Evolutionary conservation across 1,139 yeast species (phyloP), one percentile per base, ranked within the genome.

Genomic region (Diutina ranongensis): DNA sequence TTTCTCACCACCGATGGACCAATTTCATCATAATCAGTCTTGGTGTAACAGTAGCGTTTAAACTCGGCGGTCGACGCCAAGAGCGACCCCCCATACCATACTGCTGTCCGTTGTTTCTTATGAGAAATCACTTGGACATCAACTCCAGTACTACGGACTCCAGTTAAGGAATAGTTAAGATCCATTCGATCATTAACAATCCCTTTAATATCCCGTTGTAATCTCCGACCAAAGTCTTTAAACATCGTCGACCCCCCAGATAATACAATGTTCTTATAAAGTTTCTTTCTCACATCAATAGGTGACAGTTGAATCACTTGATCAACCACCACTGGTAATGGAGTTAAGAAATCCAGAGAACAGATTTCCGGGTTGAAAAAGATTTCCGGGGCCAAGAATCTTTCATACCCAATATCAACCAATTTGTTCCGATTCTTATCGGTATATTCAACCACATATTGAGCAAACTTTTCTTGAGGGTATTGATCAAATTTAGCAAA

Each of bases 221-320:
- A 73, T 66, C 99, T 80, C 68, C 97, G 83, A 47, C 97, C 97
- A 59, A 92, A 94, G 64, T 92, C 97, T 61, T 88, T 88, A 64
- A 94, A 94, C 98, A 92, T 92, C 22, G 99, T 92, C 1, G 97
- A 88, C 45, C 99, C 99, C 55, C 98, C 96, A 21, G 94, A 83
- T 49, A 87, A 73, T 25, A 94, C 99, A 59, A 94, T 92, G 65
- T 94, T 94, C 64, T 83, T 86, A 70, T 92, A 92, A 50, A 94
- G 76, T 49, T 95, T 95, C 64, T 92, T 89, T 67, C 99, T 85
- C 44, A 94, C 98, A 70, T 94, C 99, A 55, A 94, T 88, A 49
- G 99, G 99, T 36, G 95, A 82, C 15, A 92, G 75, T 67, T 92
- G 97, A 52, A 94, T 89, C 18, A 92, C 97, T 55, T 80, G 86